A percentile compares a stretch with the other conserved stretches of the same genome.
Conservation (phyloP, 2,329 filamentous ascomycete species). For the Penicillium occitanis region DNA sequence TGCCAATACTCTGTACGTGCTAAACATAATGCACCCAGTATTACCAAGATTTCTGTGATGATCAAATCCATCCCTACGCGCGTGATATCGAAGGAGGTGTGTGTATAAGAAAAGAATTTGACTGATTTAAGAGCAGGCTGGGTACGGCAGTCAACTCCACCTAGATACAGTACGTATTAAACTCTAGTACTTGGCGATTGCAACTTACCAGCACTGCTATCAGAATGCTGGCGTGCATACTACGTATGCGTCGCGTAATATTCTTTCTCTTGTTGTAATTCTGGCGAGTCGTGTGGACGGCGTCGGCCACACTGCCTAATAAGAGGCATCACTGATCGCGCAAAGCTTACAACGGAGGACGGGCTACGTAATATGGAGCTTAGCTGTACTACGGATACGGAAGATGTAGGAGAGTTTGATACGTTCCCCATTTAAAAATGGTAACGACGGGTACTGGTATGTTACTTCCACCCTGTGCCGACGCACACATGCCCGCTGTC, state of each 20-base stretch:
- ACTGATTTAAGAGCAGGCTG: not conserved
- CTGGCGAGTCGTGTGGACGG: not conserved
- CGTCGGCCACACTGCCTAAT: not conserved
- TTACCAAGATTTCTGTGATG: not conserved
- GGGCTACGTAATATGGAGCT: conserved; percentile 1
- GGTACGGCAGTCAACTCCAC: not conserved
- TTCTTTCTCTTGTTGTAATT: not conserved
- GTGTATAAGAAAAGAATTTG: not conserved
- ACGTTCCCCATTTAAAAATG: not conserved
- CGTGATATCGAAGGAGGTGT: not conserved
- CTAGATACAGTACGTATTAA: not conserved
- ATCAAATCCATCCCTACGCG: not conserved
- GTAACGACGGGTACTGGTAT: conserved; percentile 6
- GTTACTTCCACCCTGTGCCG: not conserved
- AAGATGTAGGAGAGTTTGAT: not conserved
- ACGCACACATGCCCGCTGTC: not conserved
- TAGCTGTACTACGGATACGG: conserved; percentile 1
- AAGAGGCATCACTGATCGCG: not conserved
- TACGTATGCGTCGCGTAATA: not conserved
- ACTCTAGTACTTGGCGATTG: not conserved
- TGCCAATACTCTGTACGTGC: not conserved
- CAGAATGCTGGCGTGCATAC: not conserved
- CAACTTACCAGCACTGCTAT: not conserved
- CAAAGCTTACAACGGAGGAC: not conserved
- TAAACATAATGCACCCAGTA: not conserved